A percentile compares a stretch with the other conserved stretches of the same genome.
Evolutionary conservation across 805 yeast genomes (phyloP).

Genomic region (Pichia deserticola): DNA sequence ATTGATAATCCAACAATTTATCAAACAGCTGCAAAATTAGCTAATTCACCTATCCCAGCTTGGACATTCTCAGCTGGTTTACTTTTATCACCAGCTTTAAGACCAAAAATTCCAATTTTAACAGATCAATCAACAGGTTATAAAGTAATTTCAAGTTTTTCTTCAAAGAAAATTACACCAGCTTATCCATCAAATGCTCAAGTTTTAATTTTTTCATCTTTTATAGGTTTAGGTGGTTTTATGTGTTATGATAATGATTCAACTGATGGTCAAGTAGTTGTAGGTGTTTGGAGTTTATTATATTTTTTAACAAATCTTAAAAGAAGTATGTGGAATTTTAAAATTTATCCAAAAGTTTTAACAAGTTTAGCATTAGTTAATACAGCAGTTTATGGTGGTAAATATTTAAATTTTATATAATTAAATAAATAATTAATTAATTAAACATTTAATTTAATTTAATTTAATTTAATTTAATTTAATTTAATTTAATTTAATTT

Average conservation of each 20-base stretch:
- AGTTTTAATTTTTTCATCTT: slow-evolving; percentile 48
- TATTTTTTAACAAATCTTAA: slow-evolving; percentile 67
- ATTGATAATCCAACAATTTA: not conserved
- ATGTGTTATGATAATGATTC: slow-evolving; percentile 72
- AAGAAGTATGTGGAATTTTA: slow-evolving; percentile 46
- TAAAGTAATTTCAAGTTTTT: not conserved
- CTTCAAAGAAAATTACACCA: not conserved
- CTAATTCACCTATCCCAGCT: slow-evolving; percentile 41
- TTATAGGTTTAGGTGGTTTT: slow-evolving; percentile 61
- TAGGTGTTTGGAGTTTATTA: slow-evolving; percentile 72
- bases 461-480: not conserved
- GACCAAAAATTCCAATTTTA: slow-evolving; percentile 15
- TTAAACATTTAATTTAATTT: too few species aligned
- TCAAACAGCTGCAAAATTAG: slow-evolving; percentile 3
- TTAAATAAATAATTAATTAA: not conserved
- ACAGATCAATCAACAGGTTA: slow-evolving; percentile 11
- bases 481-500: not conserved
- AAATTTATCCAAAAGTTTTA: slow-evolving; percentile 55
- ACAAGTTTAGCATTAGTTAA: slow-evolving; percentile 54
- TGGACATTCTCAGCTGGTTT: slow-evolving; percentile 33
- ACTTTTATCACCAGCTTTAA: slow-evolving; percentile 19
- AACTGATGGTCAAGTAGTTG: slow-evolving; percentile 73
- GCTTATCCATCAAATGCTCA: slow-evolving; percentile 24
- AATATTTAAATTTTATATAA: slow-evolving; percentile 3
- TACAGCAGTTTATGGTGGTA: slow-evolving; percentile 63